Evolutionary conservation across 495 filamentous ascomycete genomes (phyloP).

Genomic region (Clohesyomyces aquaticus): DNA sequence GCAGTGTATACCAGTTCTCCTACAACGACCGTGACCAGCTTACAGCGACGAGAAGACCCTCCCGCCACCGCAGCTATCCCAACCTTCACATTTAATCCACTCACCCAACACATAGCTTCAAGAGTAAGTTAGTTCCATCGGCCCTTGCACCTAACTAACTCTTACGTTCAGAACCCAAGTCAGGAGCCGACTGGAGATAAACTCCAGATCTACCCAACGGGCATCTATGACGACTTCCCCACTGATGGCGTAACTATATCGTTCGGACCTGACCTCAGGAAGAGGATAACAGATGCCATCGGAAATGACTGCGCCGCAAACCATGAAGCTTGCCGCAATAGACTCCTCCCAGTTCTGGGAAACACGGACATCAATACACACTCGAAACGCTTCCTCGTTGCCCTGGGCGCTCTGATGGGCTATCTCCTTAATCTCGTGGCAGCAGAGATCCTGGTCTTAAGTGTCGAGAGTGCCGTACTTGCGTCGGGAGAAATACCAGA

Average conservation of each 20-base stretch:
- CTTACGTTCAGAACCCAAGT: background rate
- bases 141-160: background rate
- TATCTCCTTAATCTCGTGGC: too few relatives aligned
- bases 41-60: background rate
- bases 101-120: background rate
- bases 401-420: background rate
- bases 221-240: constrained; percentile 7
- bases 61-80: background rate
- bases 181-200: constrained; percentile 6
- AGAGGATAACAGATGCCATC: background rate
- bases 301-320: background rate
- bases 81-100: background rate
- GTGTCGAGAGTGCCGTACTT: too few relatives aligned
- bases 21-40: background rate
- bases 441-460: too few relatives aligned
- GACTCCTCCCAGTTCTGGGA: background rate
- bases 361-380: constrained; percentile 6
- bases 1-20: too few relatives aligned
- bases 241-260: background rate
- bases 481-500: too few relatives aligned
- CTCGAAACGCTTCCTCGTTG: background rate
- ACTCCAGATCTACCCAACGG: constrained; percentile 17
- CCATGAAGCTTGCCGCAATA: background rate
- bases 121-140: background rate
- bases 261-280: constrained; percentile 10